Percentiles rank a stretch among this genome's conserved stretches.
phyloP scores from a whole-genome alignment of 306 rosid genomes.

The Echinosophora koreensis region DNA sequence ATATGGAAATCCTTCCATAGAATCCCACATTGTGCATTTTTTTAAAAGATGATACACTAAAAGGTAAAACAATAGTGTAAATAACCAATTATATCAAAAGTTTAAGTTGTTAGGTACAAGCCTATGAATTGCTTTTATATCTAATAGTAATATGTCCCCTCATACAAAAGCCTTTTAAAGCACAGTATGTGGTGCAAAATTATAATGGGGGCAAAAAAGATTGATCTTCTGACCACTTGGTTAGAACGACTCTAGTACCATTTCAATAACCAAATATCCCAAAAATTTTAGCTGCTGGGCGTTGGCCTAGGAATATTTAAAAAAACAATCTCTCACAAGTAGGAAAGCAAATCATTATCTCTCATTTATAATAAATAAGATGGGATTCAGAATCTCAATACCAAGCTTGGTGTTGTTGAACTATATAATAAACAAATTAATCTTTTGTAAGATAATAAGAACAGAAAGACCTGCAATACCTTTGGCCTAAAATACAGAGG shows the following conservation, averaged over 20 bases:
- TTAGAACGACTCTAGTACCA: background rate
- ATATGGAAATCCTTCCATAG: background rate
- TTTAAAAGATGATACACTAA: conserved; percentile 5
- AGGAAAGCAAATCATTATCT: background rate
- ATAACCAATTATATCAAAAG: background rate
- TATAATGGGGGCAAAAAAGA: background rate
- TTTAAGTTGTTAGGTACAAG: background rate
- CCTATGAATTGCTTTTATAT: background rate
- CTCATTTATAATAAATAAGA: conserved; percentile 8
- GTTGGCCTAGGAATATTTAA: background rate
- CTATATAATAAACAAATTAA: background rate
- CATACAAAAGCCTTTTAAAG: conserved; percentile 1
- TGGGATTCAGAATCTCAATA: background rate
- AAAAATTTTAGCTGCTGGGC: background rate
- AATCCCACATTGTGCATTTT: background rate
- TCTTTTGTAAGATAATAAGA: conserved; percentile 18
- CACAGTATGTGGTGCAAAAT: background rate
- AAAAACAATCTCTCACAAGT: background rate
- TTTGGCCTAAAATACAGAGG: conserved; percentile 86
- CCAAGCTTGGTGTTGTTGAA: conserved; percentile 19
- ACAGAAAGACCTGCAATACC: conserved; percentile 56
- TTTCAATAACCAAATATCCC: background rate
- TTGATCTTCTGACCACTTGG: background rate
- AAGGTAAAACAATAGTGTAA: background rate
- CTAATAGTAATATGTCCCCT: background rate